phyloP scores from a whole-genome alignment of 257 asterid genomes.

The Datura wrightii region DNA sequence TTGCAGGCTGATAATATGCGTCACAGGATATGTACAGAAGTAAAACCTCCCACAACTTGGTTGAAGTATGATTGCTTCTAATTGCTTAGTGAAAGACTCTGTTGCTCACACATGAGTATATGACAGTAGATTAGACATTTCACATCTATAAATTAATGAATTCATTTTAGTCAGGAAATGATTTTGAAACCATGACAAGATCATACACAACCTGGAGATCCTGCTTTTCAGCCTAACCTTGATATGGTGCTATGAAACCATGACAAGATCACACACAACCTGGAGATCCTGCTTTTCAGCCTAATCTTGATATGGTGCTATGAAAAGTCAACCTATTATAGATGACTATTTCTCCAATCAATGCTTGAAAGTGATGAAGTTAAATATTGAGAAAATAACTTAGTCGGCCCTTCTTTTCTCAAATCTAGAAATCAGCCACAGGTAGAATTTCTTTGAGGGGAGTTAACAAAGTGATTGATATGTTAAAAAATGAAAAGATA shows the following conservation, averaged over 20 bases:
- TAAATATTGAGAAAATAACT: background rate
- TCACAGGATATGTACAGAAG: background rate
- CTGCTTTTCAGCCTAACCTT: background rate
- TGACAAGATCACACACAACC: background rate
- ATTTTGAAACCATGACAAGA: background rate
- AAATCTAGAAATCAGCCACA: background rate
- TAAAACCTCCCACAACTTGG: slow-evolving; percentile 22
- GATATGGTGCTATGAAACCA: slow-evolving; percentile 3
- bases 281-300: slow-evolving; percentile 7
- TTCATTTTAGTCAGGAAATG: slow-evolving; percentile 14
- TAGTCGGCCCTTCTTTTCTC: background rate
- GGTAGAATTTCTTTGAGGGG: background rate
- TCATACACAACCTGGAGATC: background rate
- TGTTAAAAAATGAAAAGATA: background rate
- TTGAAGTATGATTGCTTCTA: background rate
- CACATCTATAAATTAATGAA: background rate
- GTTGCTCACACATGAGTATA: background rate
- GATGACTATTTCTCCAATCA: background rate
- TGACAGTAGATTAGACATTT: background rate
- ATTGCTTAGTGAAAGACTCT: background rate
- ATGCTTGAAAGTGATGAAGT: slow-evolving; percentile 19
- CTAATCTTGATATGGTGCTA: background rate
- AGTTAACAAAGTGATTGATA: background rate
- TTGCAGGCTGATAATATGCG: background rate
- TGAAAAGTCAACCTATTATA: slow-evolving; percentile 14